Evolutionary conservation across 2,329 filamentous ascomycete species (phyloP), one percentile per base, ranked within the genome.

Genomic region (Aspergillus ochraceus): DNA sequence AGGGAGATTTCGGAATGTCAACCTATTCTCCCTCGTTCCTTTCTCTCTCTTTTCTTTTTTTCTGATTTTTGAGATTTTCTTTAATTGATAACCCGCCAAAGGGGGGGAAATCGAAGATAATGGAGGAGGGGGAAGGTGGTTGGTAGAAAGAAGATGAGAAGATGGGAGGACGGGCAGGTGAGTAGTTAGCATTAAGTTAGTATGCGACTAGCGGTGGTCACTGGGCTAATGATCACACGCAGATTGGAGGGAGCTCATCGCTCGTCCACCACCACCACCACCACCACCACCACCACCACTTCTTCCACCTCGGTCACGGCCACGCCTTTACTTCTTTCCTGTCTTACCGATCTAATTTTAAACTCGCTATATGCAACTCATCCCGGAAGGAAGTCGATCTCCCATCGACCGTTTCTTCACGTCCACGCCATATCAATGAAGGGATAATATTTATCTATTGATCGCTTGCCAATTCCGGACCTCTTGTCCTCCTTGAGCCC

Each of bases 171-270:
- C 39, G 57, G 46, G n/a, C n/a, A 26, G 9, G 22, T 19, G 19
- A 32, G 45, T 54, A 26, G 36, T 29, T 46, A 19, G 52, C 29
- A 29, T 39, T 26, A 5, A 54, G 45, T 32, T 24, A 55, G 46
- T 47, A 49, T 32, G 29, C 45, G 46, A 49, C 60, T 54, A 47
- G 46, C 46, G 39, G 36, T 26, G 52, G 36, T 50, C 52, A 29
- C 32, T 52, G 61, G 59, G 59, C 63, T 58, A 63, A 63, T 61
- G 63, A 63, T 56, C 55, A 61, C 53, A 46, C 59, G 50, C 59
- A 52, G 39, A 59, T 59, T 29, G 26, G 26, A 29, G 22, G 53
- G 53, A 56, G 56, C 56, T 58, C 52, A 52, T 60, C 32, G 6
- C 36, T 42, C 36, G 19, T 47, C 45, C 19, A 19, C n/a, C 17